Conservation (phyloP, 805 yeast species). For the Lachancea sp. region DNA sequence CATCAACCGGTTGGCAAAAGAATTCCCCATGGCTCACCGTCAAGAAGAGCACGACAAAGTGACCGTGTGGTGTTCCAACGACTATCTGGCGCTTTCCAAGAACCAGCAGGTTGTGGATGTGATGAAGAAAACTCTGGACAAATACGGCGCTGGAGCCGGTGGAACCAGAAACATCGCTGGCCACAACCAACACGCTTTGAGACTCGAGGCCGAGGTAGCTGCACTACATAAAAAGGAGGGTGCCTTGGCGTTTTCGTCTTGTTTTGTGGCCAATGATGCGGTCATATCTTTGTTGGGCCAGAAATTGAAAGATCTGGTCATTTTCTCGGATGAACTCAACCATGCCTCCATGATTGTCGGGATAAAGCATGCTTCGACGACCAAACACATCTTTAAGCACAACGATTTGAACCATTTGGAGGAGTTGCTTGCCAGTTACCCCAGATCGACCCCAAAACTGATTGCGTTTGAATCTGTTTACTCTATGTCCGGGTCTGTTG, state of each 20-base stretch:
- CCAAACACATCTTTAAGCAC: slow-evolving; percentile 86
- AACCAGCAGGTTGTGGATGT: slow-evolving; percentile 64
- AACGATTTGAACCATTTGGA: slow-evolving; percentile 84
- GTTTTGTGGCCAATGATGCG: slow-evolving; percentile 96
- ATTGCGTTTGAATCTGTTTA: slow-evolving; percentile 97
- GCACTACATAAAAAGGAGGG: slow-evolving; percentile 91
- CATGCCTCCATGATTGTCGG: slow-evolving; percentile 99
- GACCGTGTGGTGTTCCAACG: slow-evolving; percentile 99
- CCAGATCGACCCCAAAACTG: slow-evolving; percentile 82
- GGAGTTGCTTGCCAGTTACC: slow-evolving; percentile 66
- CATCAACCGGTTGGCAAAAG: slow-evolving; percentile 89
- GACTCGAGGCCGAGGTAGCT: slow-evolving; percentile 80
- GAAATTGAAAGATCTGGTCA: slow-evolving; percentile 81
- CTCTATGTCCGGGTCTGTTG: slow-evolving; percentile 97
- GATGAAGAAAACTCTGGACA: slow-evolving; percentile 74
- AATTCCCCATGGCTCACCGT: slow-evolving; percentile 91
- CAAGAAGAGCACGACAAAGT: slow-evolving; percentile 71
- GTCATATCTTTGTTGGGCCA: slow-evolving; percentile 86
- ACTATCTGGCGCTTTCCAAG: slow-evolving; percentile 91
- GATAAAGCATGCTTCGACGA: slow-evolving; percentile 80
- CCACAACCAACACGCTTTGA: slow-evolving; percentile 85
- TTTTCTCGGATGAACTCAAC: slow-evolving; percentile 86
- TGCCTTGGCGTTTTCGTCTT: slow-evolving; percentile 89
- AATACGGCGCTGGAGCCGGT: slow-evolving; percentile 98
- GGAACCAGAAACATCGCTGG: slow-evolving; percentile 99